Evolutionary conservation across 2,329 filamentous ascomycete genomes (phyloP), one percentile per base, ranked within the genome.

Genomic region (Penicillium sp.): DNA sequence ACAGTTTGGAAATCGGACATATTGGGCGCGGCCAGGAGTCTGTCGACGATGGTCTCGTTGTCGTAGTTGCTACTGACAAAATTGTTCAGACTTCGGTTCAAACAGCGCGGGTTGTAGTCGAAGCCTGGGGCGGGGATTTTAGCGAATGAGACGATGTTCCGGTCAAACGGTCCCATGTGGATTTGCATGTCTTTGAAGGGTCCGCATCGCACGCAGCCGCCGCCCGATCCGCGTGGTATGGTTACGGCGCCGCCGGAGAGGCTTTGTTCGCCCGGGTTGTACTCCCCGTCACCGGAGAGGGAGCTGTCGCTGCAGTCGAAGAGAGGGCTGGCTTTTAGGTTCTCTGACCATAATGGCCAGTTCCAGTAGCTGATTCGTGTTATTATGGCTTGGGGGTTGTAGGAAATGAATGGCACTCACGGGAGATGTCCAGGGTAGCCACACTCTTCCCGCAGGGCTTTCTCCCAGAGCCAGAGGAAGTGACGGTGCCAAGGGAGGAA

Each of bases 271-370:
- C 56, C 56, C 0, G 62, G 53, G 32, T 74, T 65, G 46, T 71
- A 71, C 26, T 61, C 72, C 2, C 79, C 78, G 58, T 80, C 75
- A 7, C 80, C 78, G 4, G 72, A 72, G 61, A 82, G 71, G 40
- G 74, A 77, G 14, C 68, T 70, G 4, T 69, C 74, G 51, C 72
- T 77, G 20, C 80, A 79, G 61, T 82, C 78, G 55, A 80, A 80
- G 53, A 81, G 67, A 10, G 79, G 70, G 4, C 77, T 80, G 59
- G 66, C 74, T 22, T 65, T 56, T 16, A 76, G 66, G 16, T 72
- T 67, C 24, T 63, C 61, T 16, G 73, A 74, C 52, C 69, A 75
- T 24, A 73, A 67, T 5, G 71, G 64, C 77, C 78, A 81, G 62
- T 80, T 72, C 75, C 77, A 78, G 65, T 81, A 81, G 10, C 70